Evolutionary conservation across 441 rosid species (phyloP).

Genomic region (Syzygium malaccense): DNA sequence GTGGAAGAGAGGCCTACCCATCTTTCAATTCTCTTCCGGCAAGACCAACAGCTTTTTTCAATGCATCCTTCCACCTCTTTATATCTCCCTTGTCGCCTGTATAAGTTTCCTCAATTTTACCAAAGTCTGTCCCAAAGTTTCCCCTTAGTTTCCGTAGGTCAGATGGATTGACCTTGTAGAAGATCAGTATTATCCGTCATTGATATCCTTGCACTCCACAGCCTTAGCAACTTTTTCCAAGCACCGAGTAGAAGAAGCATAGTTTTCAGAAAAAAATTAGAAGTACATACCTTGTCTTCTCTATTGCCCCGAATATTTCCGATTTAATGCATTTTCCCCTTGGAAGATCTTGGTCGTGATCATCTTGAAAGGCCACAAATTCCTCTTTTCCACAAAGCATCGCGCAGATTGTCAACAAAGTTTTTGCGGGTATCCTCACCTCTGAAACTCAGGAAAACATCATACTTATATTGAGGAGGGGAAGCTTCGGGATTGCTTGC

Average conservation of each 20-base stretch:
- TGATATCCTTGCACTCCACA: not conserved
- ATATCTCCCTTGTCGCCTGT: not conserved
- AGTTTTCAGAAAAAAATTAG: not conserved
- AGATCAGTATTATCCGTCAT: conserved; percentile 1
- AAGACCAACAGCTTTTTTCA: not conserved
- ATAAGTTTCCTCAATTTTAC: not conserved
- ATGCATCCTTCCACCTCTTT: not conserved
- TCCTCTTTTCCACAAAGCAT: not conserved
- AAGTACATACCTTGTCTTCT: not conserved
- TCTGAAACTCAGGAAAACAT: no score
- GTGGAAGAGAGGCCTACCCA: not conserved
- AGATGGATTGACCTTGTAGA: not conserved
- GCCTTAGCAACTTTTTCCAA: not conserved
- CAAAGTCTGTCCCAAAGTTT: not conserved
- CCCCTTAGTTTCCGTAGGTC: not conserved
- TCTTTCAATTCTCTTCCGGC: not conserved
- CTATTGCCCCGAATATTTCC: not conserved
- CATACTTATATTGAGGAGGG: no score
- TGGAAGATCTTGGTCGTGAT: accelerated
- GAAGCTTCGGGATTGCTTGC: no score
- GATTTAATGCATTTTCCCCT: not conserved
- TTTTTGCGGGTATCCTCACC: no score
- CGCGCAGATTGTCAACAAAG: not conserved
- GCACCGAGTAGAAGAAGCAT: not conserved
- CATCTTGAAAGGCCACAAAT: not conserved